Evolutionary conservation across 164 flowering plant genomes (phyloP), one percentile per base, ranked within the genome.

Genomic region (Buxus sempervirens): DNA sequence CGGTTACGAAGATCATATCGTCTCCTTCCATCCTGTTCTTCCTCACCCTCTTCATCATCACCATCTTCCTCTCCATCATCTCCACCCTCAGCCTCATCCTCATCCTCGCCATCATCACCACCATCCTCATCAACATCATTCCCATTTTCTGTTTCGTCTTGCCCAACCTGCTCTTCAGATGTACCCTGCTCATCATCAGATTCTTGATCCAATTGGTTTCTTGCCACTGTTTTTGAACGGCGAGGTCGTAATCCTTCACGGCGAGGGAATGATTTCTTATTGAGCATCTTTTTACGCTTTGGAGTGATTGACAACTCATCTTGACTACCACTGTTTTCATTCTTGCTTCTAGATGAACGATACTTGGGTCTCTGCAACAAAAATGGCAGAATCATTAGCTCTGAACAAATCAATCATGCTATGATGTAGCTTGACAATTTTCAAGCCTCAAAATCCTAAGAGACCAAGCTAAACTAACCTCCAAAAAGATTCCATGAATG

Each of bases 1-100:
- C 99, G 97, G 68, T 96, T 88, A 5, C 99, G 91, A 64, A 96
- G 97, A 79, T 96, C 97, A 69, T 96, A 96, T 64, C 99, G 73
- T 75, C 96, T 82, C 72, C 89, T 85, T 56, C 98, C 99, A 14
- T 89, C 94, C 74, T 90, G 88, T 69, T 84, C 87, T 73, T 90
- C 99, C 70, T 90, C 95, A 48, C 72, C 88, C 20, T 80, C 96
- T 53, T 89, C 96, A 64, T 86, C 93, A 64, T 81, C 91, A 72
- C 70, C 88, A 36, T 75, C 89, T 28, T 83, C 79, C 16, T 69
- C 89, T 16, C 75, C 82, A 24, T 81, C 89, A 21, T 75, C 92
- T 58, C 65, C 90, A 18, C 80, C 93, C 54, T 68, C 90, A 38
- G 78, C 88, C 19, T 61, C 86, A 8, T 69, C 90, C 27, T 73